Percentiles rank a stretch among this genome's conserved stretches.
Conservation (phyloP, 2,329 filamentous ascomycete species). For the Calonectria henricotiae region DNA sequence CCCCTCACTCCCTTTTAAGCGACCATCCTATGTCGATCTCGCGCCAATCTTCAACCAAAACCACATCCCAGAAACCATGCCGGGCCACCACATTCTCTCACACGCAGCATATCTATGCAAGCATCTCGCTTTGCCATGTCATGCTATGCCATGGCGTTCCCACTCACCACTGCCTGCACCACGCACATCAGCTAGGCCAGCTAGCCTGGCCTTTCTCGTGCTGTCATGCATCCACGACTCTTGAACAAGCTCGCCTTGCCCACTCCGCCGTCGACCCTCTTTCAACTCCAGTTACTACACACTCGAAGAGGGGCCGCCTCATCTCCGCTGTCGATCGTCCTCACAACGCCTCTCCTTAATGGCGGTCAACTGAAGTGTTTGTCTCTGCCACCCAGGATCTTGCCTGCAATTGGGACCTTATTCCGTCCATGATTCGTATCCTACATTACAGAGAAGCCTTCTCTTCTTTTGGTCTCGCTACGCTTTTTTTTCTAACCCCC, state of each 20-base stretch:
- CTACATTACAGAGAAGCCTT: conserved; percentile 15
- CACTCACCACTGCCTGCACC: conserved; percentile 22
- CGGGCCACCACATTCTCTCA: conserved; percentile 37
- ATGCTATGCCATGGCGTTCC: conserved; percentile 27
- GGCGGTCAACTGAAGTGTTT: conserved; percentile 20
- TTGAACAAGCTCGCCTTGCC: conserved; percentile 30
- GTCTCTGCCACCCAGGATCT: conserved; percentile 35
- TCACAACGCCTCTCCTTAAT: conserved; percentile 10
- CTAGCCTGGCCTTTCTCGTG: conserved; percentile 11
- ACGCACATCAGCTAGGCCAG: conserved; percentile 23
- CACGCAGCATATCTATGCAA: conserved; percentile 42
- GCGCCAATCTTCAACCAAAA: conserved; percentile 22
- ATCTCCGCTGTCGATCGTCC: conserved; percentile 45
- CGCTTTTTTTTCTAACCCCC: conserved; percentile 3
- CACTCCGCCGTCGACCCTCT: not conserved
- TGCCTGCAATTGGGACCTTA: conserved; percentile 21
- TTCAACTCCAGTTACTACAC: conserved; percentile 7
- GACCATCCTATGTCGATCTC: conserved; percentile 19
- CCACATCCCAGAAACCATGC: conserved; percentile 37
- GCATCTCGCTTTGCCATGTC: conserved; percentile 33
- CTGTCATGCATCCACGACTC: conserved; percentile 27
- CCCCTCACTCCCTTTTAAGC: conserved; percentile 5
- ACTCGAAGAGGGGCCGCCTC: conserved; percentile 27
- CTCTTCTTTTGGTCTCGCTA: conserved; percentile 5
- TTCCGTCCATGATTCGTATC: conserved; percentile 17